Percentiles rank a stretch among this genome's conserved stretches.
These are phyloP conservation scores for Daldinia decipiens DNA, from an alignment of 495 filamentous ascomycete species.

Conservation along the genomic window DNA sequence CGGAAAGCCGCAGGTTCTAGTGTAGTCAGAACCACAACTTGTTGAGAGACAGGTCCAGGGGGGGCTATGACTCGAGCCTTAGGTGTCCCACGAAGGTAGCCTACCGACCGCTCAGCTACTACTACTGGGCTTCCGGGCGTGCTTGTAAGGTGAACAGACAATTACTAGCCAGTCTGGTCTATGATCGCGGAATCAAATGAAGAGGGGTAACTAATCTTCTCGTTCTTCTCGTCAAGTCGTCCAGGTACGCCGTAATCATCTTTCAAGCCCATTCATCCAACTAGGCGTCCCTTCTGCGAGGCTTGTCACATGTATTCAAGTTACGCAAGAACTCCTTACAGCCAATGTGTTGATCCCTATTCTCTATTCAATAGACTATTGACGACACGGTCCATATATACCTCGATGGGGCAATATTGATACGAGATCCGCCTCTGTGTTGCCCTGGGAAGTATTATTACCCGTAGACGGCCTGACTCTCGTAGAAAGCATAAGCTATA, in stretches of 20 bases:
- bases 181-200: slow-evolving; percentile 9
- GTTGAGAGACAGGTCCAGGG: slow-evolving; percentile 39
- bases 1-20: slow-evolving; percentile 41
- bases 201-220: slow-evolving; percentile 3
- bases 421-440: slow-evolving; percentile 44
- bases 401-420: slow-evolving; percentile 21
- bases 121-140: slow-evolving; percentile 7
- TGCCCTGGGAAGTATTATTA: slow-evolving; percentile 50
- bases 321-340: slow-evolving; percentile 16
- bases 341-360: slow-evolving; percentile 17
- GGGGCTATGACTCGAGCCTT: slow-evolving; percentile 48
- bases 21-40: slow-evolving; percentile 44
- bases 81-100: slow-evolving; percentile 39
- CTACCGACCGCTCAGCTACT: slow-evolving; percentile 30
- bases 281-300: slow-evolving; percentile 7
- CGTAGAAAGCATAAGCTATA: slow-evolving; percentile 47
- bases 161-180: slow-evolving; percentile 3
- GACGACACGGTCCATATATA: slow-evolving; percentile 10
- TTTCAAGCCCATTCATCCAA: slow-evolving; percentile 8
- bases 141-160: slow-evolving; percentile 12
- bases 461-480: slow-evolving; percentile 48
- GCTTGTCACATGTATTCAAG: slow-evolving; percentile 16
- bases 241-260: slow-evolving; percentile 15
- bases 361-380: slow-evolving; percentile 17
- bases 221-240: slow-evolving; percentile 19